Evolutionary conservation across 1,139 yeast species (phyloP).

Genomic region (Yamadazyma jaroonii): DNA sequence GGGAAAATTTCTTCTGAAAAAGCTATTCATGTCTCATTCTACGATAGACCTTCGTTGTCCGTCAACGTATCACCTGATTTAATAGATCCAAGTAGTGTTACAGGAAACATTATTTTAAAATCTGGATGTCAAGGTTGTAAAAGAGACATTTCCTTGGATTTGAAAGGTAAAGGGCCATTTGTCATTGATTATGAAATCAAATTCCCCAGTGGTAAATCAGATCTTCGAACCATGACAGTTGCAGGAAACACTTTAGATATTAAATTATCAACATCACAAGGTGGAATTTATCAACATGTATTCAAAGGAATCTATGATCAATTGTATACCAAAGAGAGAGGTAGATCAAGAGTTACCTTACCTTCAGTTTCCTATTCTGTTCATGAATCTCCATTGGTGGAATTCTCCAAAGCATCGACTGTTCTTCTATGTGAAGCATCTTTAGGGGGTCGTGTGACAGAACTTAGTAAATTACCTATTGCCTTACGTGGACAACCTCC

Average conservation of each 20-base stretch:
- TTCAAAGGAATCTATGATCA: constrained; percentile 68
- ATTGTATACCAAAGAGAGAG: constrained; percentile 46
- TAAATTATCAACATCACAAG: constrained; percentile 31
- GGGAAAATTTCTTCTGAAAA: constrained; percentile 49
- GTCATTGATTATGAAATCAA: constrained; percentile 62
- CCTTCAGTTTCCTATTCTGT: constrained; percentile 59
- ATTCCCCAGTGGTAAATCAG: constrained; percentile 54
- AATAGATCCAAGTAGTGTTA: constrained; percentile 6
- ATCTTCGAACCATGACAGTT: constrained; percentile 30
- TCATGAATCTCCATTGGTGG: constrained; percentile 56
- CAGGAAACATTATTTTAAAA: constrained; percentile 20
- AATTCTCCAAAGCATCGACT: constrained; percentile 46
- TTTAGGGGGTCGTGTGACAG: constrained; percentile 33
- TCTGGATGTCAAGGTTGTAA: constrained; percentile 34
- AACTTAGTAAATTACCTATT: constrained; percentile 50
- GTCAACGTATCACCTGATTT: constrained; percentile 23
- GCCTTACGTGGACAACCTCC: constrained; percentile 63
- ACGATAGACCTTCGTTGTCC: constrained; percentile 54
- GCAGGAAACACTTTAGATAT: constrained; percentile 24
- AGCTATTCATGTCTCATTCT: constrained; percentile 44
- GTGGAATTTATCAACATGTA: constrained; percentile 61
- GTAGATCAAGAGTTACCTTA: constrained; percentile 15
- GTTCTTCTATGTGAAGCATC: constrained; percentile 54
- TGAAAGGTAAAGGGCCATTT: constrained; percentile 71
- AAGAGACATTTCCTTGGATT: constrained; percentile 22